Evolutionary conservation across 768 basidiomycete species (phyloP).

Genomic region (Termitomyces sp.): DNA sequence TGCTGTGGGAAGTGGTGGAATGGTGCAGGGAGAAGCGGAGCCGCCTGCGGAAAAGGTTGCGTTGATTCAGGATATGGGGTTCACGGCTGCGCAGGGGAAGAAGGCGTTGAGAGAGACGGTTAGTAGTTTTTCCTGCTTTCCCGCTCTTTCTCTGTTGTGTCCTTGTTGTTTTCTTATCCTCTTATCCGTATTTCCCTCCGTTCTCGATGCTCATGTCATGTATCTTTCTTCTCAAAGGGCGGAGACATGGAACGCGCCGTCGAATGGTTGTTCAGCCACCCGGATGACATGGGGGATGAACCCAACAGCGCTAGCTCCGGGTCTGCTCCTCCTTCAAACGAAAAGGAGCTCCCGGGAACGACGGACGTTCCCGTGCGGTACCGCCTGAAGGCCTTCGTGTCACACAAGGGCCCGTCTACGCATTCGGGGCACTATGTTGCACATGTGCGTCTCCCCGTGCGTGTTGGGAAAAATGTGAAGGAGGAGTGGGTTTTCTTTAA

Average conservation of each 20-base stretch:
- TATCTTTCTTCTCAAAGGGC: constrained; percentile 35
- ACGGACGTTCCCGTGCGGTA: constrained; percentile 44
- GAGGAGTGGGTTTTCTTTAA: constrained; percentile 89
- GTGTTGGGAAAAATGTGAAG: constrained; percentile 13
- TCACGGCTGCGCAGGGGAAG: constrained; percentile 72
- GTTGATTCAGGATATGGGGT: constrained; percentile 90
- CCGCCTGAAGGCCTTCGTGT: constrained; percentile 88
- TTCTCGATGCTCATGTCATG: not conserved
- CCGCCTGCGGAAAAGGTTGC: constrained; percentile 65
- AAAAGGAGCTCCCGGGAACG: constrained; percentile 9
- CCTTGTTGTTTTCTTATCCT: not conserved
- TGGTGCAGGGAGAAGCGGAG: constrained; percentile 34
- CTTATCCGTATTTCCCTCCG: not conserved
- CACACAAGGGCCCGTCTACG: constrained; percentile 93
- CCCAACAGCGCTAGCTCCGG: constrained; percentile 5
- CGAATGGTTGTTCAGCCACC: constrained; percentile 95
- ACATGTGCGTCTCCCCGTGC: constrained; percentile 43
- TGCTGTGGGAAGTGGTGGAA: constrained; percentile 42
- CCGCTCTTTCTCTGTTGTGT: not conserved
- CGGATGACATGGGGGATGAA: constrained; percentile 77
- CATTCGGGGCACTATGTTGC: constrained; percentile 95
- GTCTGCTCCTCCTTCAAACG: constrained; percentile 15
- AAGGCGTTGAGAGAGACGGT: constrained; percentile 90
- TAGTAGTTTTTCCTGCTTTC: constrained; percentile 18
- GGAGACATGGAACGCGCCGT: constrained; percentile 82